Evolutionary conservation across 1,284 basidiomycete genomes (phyloP).

Genomic region (Amylostereum areolatum): DNA sequence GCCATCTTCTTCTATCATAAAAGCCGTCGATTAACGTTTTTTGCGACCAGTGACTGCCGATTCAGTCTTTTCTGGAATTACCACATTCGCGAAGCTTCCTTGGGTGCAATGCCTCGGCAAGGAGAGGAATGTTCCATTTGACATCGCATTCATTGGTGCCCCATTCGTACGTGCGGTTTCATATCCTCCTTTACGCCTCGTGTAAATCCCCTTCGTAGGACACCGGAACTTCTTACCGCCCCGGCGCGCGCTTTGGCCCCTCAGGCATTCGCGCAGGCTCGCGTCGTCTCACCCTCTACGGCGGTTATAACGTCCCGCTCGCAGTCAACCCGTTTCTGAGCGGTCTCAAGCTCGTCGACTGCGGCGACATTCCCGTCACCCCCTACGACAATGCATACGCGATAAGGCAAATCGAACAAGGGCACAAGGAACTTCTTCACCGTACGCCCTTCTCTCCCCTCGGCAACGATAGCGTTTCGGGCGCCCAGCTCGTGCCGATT

Average conservation of each 20-base stretch:
- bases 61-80: conserved; percentile 68
- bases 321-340: conserved; percentile 60
- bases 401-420: conserved; percentile 68
- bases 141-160: conserved; percentile 75
- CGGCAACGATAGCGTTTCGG: conserved; percentile 54
- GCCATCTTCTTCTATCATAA: background rate
- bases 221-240: conserved; percentile 70
- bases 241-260: conserved; percentile 76
- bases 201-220: conserved; percentile 37
- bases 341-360: conserved; percentile 64
- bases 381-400: conserved; percentile 68
- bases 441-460: conserved; percentile 54
- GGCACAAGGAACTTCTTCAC: conserved; percentile 58
- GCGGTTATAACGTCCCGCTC: conserved; percentile 72
- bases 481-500: conserved; percentile 46
- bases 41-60: conserved; percentile 53
- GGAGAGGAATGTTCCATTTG: conserved; percentile 49
- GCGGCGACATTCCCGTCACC: conserved; percentile 56
- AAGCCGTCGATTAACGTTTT: conserved; percentile 1
- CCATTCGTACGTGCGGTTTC: conserved; percentile 53
- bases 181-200: conserved; percentile 3
- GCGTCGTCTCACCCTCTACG: conserved; percentile 65
- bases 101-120: conserved; percentile 69
- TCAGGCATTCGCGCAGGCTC: conserved; percentile 72
- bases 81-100: conserved; percentile 70